Evolutionary conservation across 192 early-diverging fungal genomes (phyloP).

Genomic region (Linnemannia schmuckeri): DNA sequence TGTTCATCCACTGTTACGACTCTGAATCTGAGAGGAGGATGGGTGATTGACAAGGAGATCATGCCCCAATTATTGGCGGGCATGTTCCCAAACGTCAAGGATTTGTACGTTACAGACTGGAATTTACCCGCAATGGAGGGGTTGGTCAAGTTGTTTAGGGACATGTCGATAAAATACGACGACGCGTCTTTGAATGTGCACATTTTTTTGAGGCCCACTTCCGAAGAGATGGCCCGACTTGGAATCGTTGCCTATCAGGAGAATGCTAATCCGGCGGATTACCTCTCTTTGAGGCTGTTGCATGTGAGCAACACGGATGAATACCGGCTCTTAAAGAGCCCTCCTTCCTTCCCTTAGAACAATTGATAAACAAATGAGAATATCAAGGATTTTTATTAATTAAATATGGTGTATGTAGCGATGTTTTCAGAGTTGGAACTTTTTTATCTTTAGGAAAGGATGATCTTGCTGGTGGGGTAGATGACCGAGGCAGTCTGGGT

Average conservation of each 20-base stretch:
- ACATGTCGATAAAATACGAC: background rate
- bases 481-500: constrained; percentile 59
- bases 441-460: constrained; percentile 5
- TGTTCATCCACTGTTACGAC: background rate
- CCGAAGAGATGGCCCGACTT: background rate
- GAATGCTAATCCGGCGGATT: no score
- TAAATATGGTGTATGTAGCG: no score
- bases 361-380: no score
- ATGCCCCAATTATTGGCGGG: background rate
- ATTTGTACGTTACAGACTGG: background rate
- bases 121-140: background rate
- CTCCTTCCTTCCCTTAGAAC: no score
- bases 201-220: background rate
- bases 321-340: no score
- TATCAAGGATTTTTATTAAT: no score
- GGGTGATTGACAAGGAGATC: background rate
- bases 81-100: background rate
- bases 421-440: no score
- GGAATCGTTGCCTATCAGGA: background rate
- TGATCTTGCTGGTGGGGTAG: constrained; percentile 37
- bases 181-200: background rate
- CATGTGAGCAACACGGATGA: no score
- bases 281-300: no score
- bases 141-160: background rate
- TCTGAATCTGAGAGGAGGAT: background rate